Evolutionary conservation across 192 early-diverging fungal species (phyloP).

Genomic region (Podila epigama): DNA sequence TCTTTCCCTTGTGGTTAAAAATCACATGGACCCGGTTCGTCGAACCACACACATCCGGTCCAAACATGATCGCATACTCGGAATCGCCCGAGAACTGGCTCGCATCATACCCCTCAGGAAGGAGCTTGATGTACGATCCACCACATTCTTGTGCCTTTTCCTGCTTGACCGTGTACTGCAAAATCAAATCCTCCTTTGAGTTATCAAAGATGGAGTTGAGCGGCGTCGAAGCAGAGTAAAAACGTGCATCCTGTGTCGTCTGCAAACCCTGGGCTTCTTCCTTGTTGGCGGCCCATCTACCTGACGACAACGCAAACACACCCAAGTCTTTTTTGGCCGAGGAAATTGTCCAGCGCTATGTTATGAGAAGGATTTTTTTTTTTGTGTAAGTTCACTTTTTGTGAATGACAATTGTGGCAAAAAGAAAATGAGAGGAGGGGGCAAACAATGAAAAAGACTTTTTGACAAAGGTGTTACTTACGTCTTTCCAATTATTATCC

Average conservation of each 20-base stretch:
- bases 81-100: conserved; percentile 85
- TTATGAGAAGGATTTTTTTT: too few relatives aligned
- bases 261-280: conserved; percentile 74
- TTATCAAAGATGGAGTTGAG: conserved; percentile 79
- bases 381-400: too few relatives aligned
- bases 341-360: conserved; percentile 76
- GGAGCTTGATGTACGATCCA: conserved; percentile 92
- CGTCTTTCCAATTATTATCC: conserved; percentile 56
- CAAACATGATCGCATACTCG: conserved; percentile 83
- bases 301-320: conserved; percentile 71
- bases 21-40: conserved; percentile 95
- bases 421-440: too few relatives aligned
- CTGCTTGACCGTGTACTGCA: conserved; percentile 93
- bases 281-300: conserved; percentile 80
- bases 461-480: too few relatives aligned
- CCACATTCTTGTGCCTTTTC: conserved; percentile 92
- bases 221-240: conserved; percentile 85
- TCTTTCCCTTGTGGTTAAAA: conserved; percentile 92
- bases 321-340: conserved; percentile 75
- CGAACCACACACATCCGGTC: conserved; percentile 93
- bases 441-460: too few relatives aligned
- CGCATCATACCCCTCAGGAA: conserved; percentile 83
- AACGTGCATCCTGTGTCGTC: conserved; percentile 80
- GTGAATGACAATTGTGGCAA: too few relatives aligned
- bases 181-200: conserved; percentile 80